Base-by-base conservation (phyloP, 352 stramenopile genomes). In the Phytophthora sp. region DNA sequence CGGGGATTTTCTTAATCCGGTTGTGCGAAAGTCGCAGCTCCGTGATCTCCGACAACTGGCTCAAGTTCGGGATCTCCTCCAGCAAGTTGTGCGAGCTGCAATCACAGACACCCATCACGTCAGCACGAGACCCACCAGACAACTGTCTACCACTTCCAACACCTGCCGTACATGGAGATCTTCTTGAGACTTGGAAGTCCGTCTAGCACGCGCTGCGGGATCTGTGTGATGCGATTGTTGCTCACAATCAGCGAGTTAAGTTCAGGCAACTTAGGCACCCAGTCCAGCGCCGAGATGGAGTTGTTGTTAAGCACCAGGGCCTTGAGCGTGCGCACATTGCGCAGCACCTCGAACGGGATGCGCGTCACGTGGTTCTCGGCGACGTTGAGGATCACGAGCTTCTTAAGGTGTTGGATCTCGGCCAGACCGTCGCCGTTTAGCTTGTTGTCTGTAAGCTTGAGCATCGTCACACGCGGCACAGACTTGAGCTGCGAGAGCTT, bases 231-330 rank as follows among this genome's bases (percentile, higher is more conserved):
- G 46, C 84, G 82, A 57, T 95, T 95, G 61, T 94, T 78, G 72
- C 86, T 94, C 49, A 95, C 74, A 52, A 95, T 93, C 20, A 95
- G 69, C 51, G 88, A 94, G 71, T 92, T 94, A 9, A 95, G 74
- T 36, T 93, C 80, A 18, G 82, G 76, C 26, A 95, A 67, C 50
- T 85, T 87, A 0, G 88, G 88, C 20, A 95, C 53, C 88, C 88
- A 95, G 41, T 94, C 88, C n/a, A 95, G 62, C 23, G 84, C 80
- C 29, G 81, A 86, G 45, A 95, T 93, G 30, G 78, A 68, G 66
- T 95, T 95, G 64, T 91, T 92, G 63, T 93, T 95, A 18, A 95
- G 77, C 58, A 95, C 83, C 2, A 94, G 76, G 47, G 83, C 88
- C 63, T 94, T 94, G 41, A 95, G 77, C 27, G 77, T 73, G 35